Conservation (phyloP, 305 asterid species). For the Plantago lanceolata region DNA sequence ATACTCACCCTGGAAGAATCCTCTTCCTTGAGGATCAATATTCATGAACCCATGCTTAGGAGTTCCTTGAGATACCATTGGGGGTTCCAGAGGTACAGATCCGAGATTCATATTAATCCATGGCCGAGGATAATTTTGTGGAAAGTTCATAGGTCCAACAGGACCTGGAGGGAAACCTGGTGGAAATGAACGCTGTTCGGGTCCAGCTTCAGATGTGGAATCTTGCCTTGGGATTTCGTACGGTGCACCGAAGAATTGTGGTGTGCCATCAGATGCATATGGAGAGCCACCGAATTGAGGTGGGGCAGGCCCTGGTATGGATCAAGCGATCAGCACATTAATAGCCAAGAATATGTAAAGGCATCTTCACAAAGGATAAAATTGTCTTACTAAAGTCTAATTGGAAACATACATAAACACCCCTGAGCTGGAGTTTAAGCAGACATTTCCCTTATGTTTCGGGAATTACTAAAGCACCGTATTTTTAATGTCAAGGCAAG, state of each 20-base stretch:
- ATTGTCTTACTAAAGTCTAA: too few species aligned
- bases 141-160: slow-evolving; percentile 46
- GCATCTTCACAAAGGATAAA: too few species aligned
- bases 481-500: not conserved
- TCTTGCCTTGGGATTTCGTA: slow-evolving; percentile 59
- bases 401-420: too few species aligned
- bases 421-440: too few species aligned
- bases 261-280: slow-evolving; percentile 57
- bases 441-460: not conserved
- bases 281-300: slow-evolving; percentile 67
- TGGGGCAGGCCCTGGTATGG: slow-evolving; percentile 34
- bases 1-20: slow-evolving; percentile 54
- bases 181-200: slow-evolving; percentile 53
- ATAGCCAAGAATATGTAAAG: too few species aligned
- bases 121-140: slow-evolving; percentile 53
- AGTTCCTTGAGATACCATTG: slow-evolving; percentile 47
- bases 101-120: slow-evolving; percentile 57
- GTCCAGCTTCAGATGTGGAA: slow-evolving; percentile 50
- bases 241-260: slow-evolving; percentile 55
- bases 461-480: not conserved
- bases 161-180: slow-evolving; percentile 62
- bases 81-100: slow-evolving; percentile 50
- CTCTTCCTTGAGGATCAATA: slow-evolving; percentile 57
- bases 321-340: too few species aligned
- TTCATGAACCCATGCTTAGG: slow-evolving; percentile 37